Evolutionary conservation across 805 yeast genomes (phyloP), one percentile per base, ranked within the genome.

Genomic region (Candida morakotiae): DNA sequence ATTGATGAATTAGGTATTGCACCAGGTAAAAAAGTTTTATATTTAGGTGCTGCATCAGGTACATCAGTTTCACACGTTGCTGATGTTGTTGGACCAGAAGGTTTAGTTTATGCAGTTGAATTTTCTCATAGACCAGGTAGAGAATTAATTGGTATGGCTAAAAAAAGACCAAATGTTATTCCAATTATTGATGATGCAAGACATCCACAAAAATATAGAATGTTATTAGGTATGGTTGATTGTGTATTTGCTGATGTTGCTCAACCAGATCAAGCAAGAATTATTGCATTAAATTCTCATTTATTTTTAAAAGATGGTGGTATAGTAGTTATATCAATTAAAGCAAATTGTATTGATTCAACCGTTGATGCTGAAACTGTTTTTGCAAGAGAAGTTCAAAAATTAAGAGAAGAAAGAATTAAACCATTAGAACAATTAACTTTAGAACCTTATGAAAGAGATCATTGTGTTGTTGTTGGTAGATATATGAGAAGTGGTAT

Each of bases 261-360:
- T 51, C 98, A 93, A 76, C 98, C 98, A 30, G 98, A 93, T 73
- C 98, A 93, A 76, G 98, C 98, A 54, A 94, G 98, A 84, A 93
- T 93, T 64, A 91, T 93, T 66, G 98, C 98, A 37, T 81, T 93
- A 64, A 93, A 93, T 80, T 83, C 98, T 41, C 98, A 93, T 70
- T 76, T 91, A 79, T 93, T 93, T 84, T 79, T 93, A 64, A 93
- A 93, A 71, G 97, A 93, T 69, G 88, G 83, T 70, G 98, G 98
- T 71, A 95, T 96, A 64, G 98, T 93, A 51, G 93, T 93, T 49
- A 93, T 93, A 61, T 91, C 98, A 58, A 93, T 93, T 72, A 93
- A 93, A 81, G 98, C 98, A 57, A 93, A 93, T 88, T 93, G 98
- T 87, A 93, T 93, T 67, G 98, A 93, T 73, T 93, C 98, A 34